Evolutionary conservation across 2,329 filamentous ascomycete genomes (phyloP).

Genomic region (Sphaerostilbella broomeana): DNA sequence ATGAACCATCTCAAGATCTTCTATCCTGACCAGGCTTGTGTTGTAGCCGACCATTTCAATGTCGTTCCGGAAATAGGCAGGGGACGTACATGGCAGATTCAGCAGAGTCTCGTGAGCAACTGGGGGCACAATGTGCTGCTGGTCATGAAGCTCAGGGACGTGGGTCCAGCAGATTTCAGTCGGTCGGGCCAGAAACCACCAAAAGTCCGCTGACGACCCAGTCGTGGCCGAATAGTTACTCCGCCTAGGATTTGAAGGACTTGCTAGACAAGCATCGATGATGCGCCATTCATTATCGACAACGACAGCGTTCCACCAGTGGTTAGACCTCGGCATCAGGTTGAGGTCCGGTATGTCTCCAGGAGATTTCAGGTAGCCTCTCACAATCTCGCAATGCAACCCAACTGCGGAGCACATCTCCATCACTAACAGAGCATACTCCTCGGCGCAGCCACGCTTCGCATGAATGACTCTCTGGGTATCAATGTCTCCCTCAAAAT

Average conservation of each 20-base stretch:
- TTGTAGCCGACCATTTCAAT: conserved; percentile 84
- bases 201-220: conserved; percentile 67
- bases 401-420: conserved; percentile 94
- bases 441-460: conserved; percentile 77
- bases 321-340: conserved; percentile 79
- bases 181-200: conserved; percentile 90
- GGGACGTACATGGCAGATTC: conserved; percentile 77
- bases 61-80: conserved; percentile 77
- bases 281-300: conserved; percentile 95
- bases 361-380: conserved; percentile 84
- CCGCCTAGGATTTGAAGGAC: conserved; percentile 80
- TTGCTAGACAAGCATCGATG: conserved; percentile 88
- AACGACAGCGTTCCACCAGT: conserved; percentile 95
- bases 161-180: conserved; percentile 93
- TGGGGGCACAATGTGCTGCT: conserved; percentile 89
- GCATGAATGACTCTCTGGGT: conserved; percentile 76
- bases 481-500: conserved; percentile 80
- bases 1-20: conserved; percentile 90
- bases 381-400: conserved; percentile 77
- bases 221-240: conserved; percentile 67
- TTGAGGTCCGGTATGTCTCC: conserved; percentile 77
- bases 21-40: conserved; percentile 76
- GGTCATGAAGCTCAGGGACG: conserved; percentile 75
- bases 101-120: conserved; percentile 80
- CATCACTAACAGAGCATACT: conserved; percentile 79